Conservation (phyloP, 1,284 basidiomycete genomes). For the Lignosus rhinocerotis region DNA sequence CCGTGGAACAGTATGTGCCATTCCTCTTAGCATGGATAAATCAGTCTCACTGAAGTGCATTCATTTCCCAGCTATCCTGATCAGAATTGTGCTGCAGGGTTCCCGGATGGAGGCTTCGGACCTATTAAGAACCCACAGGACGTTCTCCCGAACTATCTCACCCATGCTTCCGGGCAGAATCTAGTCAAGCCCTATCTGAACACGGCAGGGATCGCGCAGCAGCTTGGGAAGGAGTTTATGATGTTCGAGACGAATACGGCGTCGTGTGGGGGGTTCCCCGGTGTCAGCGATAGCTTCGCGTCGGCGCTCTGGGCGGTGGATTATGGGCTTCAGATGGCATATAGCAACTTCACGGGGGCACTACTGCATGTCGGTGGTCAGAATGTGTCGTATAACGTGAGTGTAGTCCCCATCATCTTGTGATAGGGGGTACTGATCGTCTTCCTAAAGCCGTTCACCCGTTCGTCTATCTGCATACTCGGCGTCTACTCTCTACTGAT, state of each 20-base stretch:
- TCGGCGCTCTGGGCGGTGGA: slow-evolving; percentile 48
- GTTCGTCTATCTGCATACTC: slow-evolving; percentile 31
- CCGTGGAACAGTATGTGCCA: slow-evolving; percentile 49
- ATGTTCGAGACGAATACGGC: slow-evolving; percentile 86
- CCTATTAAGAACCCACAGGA: slow-evolving; percentile 46
- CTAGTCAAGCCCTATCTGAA: slow-evolving; percentile 54
- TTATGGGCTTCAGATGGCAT: slow-evolving; percentile 45
- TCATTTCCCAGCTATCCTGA: slow-evolving; percentile 49
- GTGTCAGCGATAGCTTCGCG: slow-evolving; percentile 64
- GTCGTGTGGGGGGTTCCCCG: slow-evolving; percentile 79
- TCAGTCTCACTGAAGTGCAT: background rate
- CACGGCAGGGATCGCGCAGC: slow-evolving; percentile 46
- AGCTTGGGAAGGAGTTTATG: slow-evolving; percentile 43
- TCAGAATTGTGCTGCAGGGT: slow-evolving; percentile 32
- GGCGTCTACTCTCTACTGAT: slow-evolving; percentile 7
- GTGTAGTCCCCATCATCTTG: slow-evolving; percentile 23
- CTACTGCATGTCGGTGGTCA: slow-evolving; percentile 69
- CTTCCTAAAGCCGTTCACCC: slow-evolving; percentile 43
- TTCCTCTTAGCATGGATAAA: background rate
- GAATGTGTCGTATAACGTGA: slow-evolving; percentile 65
- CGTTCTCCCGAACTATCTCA: slow-evolving; percentile 57
- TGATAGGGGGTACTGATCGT: background rate
- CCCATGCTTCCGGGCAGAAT: slow-evolving; percentile 49
- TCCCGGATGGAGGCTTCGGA: slow-evolving; percentile 33
- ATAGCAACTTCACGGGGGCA: slow-evolving; percentile 57